Conservation (phyloP, 352 stramenopile genomes). For the Pythium plurisporium region DNA sequence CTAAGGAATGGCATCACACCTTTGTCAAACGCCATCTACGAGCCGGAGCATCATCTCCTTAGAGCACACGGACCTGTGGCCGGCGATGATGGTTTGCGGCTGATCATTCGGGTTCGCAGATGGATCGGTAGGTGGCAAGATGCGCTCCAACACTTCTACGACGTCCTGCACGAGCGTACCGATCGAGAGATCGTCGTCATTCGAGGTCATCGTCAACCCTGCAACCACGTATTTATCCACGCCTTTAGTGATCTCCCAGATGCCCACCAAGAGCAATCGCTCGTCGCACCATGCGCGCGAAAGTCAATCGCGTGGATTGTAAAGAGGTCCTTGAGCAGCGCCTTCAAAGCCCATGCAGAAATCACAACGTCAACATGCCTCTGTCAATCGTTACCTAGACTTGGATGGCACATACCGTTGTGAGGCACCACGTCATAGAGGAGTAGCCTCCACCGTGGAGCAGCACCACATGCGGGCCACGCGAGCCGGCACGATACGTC, state of each 20-base stretch:
- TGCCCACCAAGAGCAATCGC: too few relatives aligned
- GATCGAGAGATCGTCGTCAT: conserved; percentile 74
- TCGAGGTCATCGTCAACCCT: conserved; percentile 49
- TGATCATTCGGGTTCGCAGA: conserved; percentile 24
- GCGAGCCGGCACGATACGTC: conserved; percentile 63
- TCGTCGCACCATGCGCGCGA: conserved; percentile 58
- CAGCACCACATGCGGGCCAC: conserved; percentile 71
- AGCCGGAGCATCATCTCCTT: too few relatives aligned
- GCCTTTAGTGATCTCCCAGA: too few relatives aligned
- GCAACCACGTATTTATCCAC: neutral
- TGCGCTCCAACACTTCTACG: conserved; percentile 44
- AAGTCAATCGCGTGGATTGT: conserved; percentile 84
- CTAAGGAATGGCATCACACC: too few relatives aligned
- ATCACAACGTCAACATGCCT: neutral
- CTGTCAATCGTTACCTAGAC: neutral
- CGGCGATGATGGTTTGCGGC: conserved; percentile 66
- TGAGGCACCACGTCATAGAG: conserved; percentile 83
- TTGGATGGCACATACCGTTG: conserved; percentile 43
- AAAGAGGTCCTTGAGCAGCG: conserved; percentile 66
- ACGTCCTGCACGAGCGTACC: conserved; percentile 66
- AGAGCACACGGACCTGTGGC: conserved; percentile 54
- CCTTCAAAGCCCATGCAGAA: conserved; percentile 24
- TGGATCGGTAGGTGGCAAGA: conserved; percentile 35
- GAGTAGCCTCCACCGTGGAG: conserved; percentile 84
- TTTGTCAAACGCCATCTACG: too few relatives aligned